Evolutionary conservation across 495 filamentous ascomycete species (phyloP).

Genomic region (Neurospora hispaniola): DNA sequence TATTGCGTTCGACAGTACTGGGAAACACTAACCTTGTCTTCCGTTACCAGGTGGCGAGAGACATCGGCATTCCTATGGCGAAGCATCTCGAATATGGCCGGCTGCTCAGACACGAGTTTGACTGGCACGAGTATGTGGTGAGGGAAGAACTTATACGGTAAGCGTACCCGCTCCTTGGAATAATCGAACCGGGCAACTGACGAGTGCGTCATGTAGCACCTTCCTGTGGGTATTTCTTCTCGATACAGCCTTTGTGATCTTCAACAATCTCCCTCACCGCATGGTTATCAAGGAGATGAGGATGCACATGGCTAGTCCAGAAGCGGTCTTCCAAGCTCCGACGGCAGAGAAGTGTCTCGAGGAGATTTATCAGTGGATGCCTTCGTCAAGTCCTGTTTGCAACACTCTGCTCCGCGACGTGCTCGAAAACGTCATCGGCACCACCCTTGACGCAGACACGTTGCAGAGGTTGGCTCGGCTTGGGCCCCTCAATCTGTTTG

Average conservation of each 20-base stretch:
- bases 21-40: not conserved
- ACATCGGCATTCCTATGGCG: conserved; percentile 18
- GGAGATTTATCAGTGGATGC: conserved; percentile 15
- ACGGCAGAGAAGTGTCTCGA: conserved; percentile 16
- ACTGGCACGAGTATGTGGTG: conserved; percentile 18
- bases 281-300: conserved; percentile 27
- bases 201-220: conserved; percentile 1
- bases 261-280: conserved; percentile 24
- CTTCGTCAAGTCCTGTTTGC: conserved; percentile 13
- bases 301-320: conserved; percentile 22
- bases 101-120: conserved; percentile 15
- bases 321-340: conserved; percentile 19
- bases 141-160: conserved; percentile 21
- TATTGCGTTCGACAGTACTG: not conserved
- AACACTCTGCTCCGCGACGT: conserved; percentile 17
- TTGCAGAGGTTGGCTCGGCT: conserved; percentile 13
- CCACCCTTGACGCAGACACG: conserved; percentile 4
- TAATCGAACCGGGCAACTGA: not conserved
- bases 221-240: conserved; percentile 21
- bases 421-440: conserved; percentile 15
- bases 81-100: conserved; percentile 17
- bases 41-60: conserved; percentile 12
- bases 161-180: not conserved
- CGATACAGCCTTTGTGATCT: conserved; percentile 24
- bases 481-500: conserved; percentile 21